These are phyloP conservation scores for Penicillium sclerotigenum DNA, from an alignment of 2,329 filamentous ascomycete genomes.

Conservation along the genomic window DNA sequence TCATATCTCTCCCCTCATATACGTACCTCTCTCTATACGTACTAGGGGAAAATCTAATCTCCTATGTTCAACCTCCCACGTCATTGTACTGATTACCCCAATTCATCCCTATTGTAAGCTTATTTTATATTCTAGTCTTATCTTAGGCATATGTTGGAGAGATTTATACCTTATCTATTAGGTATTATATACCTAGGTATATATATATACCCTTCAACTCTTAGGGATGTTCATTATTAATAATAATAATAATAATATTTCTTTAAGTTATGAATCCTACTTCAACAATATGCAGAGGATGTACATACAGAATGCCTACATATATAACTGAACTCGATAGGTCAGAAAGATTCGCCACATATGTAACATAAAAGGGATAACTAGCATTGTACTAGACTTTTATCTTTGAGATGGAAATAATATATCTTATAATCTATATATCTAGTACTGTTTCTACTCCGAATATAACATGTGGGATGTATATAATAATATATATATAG, in stretches of 20 bases:
- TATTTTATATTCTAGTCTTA: background rate
- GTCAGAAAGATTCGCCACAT: background rate
- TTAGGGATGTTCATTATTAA: background rate
- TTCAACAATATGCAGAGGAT: background rate
- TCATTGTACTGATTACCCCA: slow-evolving; percentile 3
- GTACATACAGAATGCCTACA: background rate
- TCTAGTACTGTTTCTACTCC: background rate
- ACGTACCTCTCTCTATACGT: too few relatives aligned
- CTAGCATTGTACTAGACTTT: background rate
- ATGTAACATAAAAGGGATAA: background rate
- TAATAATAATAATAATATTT: too few relatives aligned
- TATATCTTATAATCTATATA: background rate
- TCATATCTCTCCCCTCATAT: too few relatives aligned
- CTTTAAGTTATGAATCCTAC: background rate
- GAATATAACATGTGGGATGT: too few relatives aligned
- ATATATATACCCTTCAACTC: background rate
- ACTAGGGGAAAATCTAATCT: background rate
- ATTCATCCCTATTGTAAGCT: background rate
- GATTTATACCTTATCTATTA: background rate
- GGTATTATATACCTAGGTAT: too few relatives aligned
- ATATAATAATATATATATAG: too few relatives aligned
- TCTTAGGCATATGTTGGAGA: too few relatives aligned
- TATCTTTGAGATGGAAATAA: background rate
- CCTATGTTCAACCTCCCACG: background rate
- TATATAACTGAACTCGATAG: background rate